Percentiles rank a stretch among this genome's conserved stretches.
phyloP scores from a whole-genome alignment of 1,284 basidiomycete species.

The Microbotryum saponariae region DNA sequence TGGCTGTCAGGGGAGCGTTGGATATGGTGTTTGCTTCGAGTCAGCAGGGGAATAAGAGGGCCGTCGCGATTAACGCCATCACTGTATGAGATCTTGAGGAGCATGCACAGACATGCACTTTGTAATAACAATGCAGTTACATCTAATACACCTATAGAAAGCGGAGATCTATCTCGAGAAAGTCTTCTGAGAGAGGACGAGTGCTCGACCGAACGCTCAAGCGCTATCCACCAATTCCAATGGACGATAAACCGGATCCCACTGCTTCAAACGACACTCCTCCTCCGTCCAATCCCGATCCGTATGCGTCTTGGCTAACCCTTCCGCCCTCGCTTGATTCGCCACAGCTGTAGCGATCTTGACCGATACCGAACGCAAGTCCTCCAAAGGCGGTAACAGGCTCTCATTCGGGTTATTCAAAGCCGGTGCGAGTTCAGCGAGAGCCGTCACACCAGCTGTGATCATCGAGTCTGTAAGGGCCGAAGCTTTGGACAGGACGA shows the following conservation, averaged over 20 bases:
- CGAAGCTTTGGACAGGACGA: slow-evolving; percentile 56
- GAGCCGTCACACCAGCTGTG: slow-evolving; percentile 60
- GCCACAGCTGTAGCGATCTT: slow-evolving; percentile 71
- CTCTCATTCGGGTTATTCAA: slow-evolving; percentile 54
- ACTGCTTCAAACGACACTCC: slow-evolving; percentile 4
- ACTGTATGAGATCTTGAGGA: no score
- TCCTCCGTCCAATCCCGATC: slow-evolving; percentile 52
- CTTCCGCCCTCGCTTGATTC: slow-evolving; percentile 65
- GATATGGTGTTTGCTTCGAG: slow-evolving; percentile 62
- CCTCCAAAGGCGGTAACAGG: slow-evolving; percentile 63
- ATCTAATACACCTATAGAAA: no score
- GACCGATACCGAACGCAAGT: slow-evolving; percentile 61
- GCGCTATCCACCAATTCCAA: slow-evolving; percentile 1
- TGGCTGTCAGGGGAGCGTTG: slow-evolving; percentile 75
- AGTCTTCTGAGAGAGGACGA: no score
- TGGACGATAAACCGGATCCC: slow-evolving; percentile 8
- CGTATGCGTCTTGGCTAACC: slow-evolving; percentile 54
- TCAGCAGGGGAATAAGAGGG: slow-evolving; percentile 2
- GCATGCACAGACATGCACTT: no score
- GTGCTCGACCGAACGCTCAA: no score
- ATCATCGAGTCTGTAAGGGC: slow-evolving; percentile 66
- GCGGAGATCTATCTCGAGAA: no score
- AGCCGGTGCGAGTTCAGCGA: slow-evolving; percentile 68
- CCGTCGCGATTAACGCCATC: no score
- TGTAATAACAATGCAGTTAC: no score